phyloP scores from a whole-genome alignment of 2,329 filamentous ascomycete species.

The Talaromyces sp. region DNA sequence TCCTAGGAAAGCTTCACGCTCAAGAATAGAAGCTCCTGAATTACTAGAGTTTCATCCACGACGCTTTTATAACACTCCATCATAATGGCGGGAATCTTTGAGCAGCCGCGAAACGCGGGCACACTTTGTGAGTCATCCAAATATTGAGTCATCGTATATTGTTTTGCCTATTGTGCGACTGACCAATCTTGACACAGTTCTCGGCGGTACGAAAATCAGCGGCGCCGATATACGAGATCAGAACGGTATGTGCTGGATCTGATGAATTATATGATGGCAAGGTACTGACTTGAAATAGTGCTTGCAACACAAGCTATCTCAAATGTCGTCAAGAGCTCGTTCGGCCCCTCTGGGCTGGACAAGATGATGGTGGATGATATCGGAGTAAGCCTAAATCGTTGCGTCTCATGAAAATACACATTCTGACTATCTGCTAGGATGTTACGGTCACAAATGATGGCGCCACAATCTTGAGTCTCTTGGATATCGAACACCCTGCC shows the following conservation, averaged over 20 bases:
- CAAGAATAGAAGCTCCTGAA: slow-evolving; percentile 13
- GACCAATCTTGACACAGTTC: slow-evolving; percentile 54
- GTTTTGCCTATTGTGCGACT: slow-evolving; percentile 8
- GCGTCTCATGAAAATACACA: slow-evolving; percentile 25
- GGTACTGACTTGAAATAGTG: slow-evolving; percentile 52
- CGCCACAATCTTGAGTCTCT: slow-evolving; percentile 88
- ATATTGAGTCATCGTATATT: slow-evolving; percentile 9
- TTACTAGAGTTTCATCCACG: not conserved
- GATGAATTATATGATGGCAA: not conserved
- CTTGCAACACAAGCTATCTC: slow-evolving; percentile 94
- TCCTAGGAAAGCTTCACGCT: slow-evolving; percentile 12
- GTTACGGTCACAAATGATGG: slow-evolving; percentile 99
- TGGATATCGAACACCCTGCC: slow-evolving; percentile 96
- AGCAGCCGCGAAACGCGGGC: slow-evolving; percentile 85
- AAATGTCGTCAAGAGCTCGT: slow-evolving; percentile 98
- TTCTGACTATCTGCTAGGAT: slow-evolving; percentile 56
- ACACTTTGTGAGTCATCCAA: slow-evolving; percentile 66
- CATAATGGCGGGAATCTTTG: slow-evolving; percentile 89
- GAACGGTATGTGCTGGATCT: slow-evolving; percentile 63
- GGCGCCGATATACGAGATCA: slow-evolving; percentile 95
- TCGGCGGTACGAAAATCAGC: slow-evolving; percentile 96
- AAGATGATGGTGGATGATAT: slow-evolving; percentile 99
- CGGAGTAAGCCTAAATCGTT: slow-evolving; percentile 59
- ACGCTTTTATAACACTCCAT: not conserved
- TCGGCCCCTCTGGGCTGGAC: slow-evolving; percentile 92